A percentile compares a stretch with the other conserved stretches of the same genome.
Evolutionary conservation across 345 rosid species (phyloP).

Genomic region (Syzygium oleosum): DNA sequence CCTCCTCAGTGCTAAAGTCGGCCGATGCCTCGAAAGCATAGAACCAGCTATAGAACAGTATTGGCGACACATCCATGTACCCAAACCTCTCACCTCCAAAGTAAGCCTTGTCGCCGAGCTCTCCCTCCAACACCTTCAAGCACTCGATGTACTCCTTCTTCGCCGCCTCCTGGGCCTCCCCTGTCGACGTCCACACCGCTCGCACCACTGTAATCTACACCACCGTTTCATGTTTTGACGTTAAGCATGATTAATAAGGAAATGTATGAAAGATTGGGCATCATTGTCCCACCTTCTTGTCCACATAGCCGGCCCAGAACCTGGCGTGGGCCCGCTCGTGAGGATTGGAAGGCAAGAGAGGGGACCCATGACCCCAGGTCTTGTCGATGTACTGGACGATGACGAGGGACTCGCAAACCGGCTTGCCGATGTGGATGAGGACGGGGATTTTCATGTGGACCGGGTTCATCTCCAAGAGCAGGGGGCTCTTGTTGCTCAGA

Average conservation of each 20-base stretch:
- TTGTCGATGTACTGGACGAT: not conserved
- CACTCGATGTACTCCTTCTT: no score
- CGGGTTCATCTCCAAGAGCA: no score
- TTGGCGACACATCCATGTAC: no score
- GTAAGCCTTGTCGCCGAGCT: no score
- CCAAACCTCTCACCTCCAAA: no score
- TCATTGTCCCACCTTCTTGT: slow-evolving; percentile 1
- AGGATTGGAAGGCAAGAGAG: not conserved
- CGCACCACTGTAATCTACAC: not conserved
- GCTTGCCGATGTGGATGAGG: not conserved
- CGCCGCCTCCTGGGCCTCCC: not conserved
- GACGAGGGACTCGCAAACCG: not conserved
- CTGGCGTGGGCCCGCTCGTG: not conserved
- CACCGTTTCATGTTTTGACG: not conserved
- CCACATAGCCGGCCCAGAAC: slow-evolving; percentile 9
- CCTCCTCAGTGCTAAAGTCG: no score
- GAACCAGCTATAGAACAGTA: no score
- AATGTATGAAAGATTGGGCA: not conserved
- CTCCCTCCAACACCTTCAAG: no score
- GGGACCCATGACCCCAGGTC: not conserved
- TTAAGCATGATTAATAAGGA: not conserved
- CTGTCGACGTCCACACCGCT: not conserved
- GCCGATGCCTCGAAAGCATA: no score
- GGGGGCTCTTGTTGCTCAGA: no score
- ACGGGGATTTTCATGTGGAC: not conserved